Conservation (phyloP, 2,329 filamentous ascomycete species). For the Fusarium drepaniforme region DNA sequence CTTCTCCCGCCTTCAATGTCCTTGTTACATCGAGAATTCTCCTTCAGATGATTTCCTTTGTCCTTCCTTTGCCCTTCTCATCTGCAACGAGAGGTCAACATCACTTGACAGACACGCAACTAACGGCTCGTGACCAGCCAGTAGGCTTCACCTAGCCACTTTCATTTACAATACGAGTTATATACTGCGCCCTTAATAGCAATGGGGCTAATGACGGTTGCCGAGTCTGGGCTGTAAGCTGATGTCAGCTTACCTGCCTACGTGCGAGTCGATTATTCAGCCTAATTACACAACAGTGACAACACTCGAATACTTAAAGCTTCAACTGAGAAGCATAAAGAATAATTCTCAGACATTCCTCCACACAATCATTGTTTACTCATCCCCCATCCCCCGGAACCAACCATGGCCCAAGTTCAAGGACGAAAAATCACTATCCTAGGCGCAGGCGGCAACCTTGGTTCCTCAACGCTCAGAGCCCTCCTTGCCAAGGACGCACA, state of each 20-base stretch:
- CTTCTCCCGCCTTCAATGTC: no score
- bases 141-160: not conserved
- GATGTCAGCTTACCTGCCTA: not conserved
- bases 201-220: not conserved
- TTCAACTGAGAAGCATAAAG: not conserved
- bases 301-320: not conserved
- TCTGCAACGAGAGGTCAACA: no score
- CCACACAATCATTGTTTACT: not conserved
- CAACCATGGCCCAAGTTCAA: slow-evolving; percentile 7
- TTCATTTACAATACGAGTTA: not conserved
- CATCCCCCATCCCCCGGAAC: not conserved
- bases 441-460: slow-evolving; percentile 15
- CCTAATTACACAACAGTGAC: not conserved
- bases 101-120: not conserved
- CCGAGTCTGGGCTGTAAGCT: not conserved
- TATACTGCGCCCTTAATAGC: not conserved
- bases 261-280: not conserved
- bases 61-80: no score
- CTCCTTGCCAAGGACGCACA: slow-evolving; percentile 14
- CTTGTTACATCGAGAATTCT: no score
- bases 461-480: not conserved
- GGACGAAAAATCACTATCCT: slow-evolving; percentile 21
- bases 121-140: not conserved
- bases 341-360: not conserved
- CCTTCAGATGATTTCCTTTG: no score